Base-by-base conservation (phyloP, 108 stramenopile species). In the Cyclostephanos invisitatus region DNA sequence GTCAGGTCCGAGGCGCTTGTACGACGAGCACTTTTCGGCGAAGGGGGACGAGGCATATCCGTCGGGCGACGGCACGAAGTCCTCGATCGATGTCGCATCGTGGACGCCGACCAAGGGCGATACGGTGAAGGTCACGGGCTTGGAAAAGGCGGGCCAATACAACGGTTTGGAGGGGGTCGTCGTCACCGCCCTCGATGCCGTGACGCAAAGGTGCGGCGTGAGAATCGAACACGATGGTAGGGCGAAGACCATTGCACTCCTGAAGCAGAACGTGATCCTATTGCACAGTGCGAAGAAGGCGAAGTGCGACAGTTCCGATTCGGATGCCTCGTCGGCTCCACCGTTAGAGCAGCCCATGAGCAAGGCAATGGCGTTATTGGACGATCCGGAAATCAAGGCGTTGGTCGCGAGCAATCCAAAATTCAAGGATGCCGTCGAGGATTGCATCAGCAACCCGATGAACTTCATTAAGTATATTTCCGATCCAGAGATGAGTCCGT, bases 401-500 rank as follows among this genome's bases (percentile, higher is more conserved):
- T 29, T 74, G 73, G 57, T 81, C 37, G 80, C 56, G 38, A 61
- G 64, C 68, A 75, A 75, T 21, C 80, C 80, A 11, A 75, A 66
- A 29, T 81, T 75, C 50, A 64, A 54, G 40, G 80, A 58, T 65
- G 80, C 80, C 15, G 79, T 80, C 20, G 80, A 81, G 37, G 80
- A 81, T 75, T 68, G 68, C 11, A 44, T 81, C 11, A 58, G 46
- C 22, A 81, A 81, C 53, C 80, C 80, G 5, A 74, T 81, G 62
- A 65, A 63, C n/a, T 69, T 75, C 47, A 70, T 81, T 64, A 81
- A 75, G 62, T 81, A 81, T 50, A 38, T 81, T 5, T 60, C 74
- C 3, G 80, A 81, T 53, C 80, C 80, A 3, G 80, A 81, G 38
- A 81, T 81, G 80, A 75, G 74, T 57, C 80, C 80, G 11, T 55